Conservation (phyloP, 2,329 filamentous ascomycete genomes). For the Neonectria faginata region DNA sequence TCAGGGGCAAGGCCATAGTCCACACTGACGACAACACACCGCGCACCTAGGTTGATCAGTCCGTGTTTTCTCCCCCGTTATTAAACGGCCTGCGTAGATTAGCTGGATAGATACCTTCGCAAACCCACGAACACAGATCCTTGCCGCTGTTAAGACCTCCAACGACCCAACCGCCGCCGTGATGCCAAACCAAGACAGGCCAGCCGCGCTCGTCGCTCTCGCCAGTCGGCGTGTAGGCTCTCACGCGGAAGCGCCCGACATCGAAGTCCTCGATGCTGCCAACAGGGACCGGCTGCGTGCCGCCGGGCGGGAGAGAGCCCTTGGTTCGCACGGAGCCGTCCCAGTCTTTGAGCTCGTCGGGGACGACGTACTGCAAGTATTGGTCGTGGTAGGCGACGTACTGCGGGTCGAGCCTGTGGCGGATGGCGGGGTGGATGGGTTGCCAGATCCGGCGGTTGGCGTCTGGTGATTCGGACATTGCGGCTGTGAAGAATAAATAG, state of each 20-base stretch:
- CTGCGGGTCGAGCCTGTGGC: conserved; percentile 51
- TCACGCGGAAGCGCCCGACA: conserved; percentile 45
- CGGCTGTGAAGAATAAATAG: neutral
- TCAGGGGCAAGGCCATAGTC: conserved; percentile 53
- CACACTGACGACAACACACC: conserved; percentile 47
- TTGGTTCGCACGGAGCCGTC: conserved; percentile 46
- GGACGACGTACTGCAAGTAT: conserved; percentile 52
- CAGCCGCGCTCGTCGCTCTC: conserved; percentile 45
- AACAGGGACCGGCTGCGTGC: conserved; percentile 43
- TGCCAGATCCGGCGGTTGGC: conserved; percentile 43
- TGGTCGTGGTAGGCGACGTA: conserved; percentile 54
- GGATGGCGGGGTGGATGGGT: conserved; percentile 50
- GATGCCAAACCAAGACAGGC: conserved; percentile 55
- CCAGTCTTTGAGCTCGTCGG: conserved; percentile 51
- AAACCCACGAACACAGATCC: conserved; percentile 50
- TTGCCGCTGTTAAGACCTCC: conserved; percentile 51
- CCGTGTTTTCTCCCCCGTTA: too few species aligned
- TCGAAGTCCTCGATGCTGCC: conserved; percentile 45
- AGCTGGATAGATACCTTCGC: conserved; percentile 39
- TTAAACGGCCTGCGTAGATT: neutral
- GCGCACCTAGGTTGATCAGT: conserved; percentile 36
- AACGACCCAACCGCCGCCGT: conserved; percentile 56
- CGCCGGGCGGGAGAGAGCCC: conserved; percentile 44
- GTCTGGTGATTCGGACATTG: conserved; percentile 10
- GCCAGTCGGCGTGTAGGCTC: conserved; percentile 49